Evolutionary conservation across 257 asterid genomes (phyloP).

Genomic region (Solanum chiquidenum): DNA sequence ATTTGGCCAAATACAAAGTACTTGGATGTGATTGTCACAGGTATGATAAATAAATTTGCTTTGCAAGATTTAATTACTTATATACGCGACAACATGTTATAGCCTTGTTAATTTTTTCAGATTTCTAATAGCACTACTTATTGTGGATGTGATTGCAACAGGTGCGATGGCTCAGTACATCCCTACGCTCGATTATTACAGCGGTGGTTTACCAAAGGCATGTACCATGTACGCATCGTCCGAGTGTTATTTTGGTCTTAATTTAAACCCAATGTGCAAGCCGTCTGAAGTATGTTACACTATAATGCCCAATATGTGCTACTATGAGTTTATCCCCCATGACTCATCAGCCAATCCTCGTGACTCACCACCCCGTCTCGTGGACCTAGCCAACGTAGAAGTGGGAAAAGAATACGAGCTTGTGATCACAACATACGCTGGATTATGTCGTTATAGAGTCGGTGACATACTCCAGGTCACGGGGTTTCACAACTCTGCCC

Average conservation of each 20-base stretch:
- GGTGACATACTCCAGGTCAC: constrained; percentile 74
- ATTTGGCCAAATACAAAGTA: constrained; percentile 77
- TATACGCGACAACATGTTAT: background rate
- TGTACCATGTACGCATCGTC: constrained; percentile 89
- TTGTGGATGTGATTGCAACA: constrained; percentile 4
- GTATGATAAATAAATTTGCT: background rate
- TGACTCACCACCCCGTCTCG: constrained; percentile 31
- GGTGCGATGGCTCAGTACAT: constrained; percentile 92
- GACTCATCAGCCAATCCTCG: constrained; percentile 23
- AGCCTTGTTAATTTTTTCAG: background rate
- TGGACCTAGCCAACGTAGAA: constrained; percentile 54
- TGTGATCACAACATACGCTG: constrained; percentile 58
- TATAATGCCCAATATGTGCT: constrained; percentile 92
- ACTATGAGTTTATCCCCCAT: constrained; percentile 65
- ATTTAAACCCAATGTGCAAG: constrained; percentile 47
- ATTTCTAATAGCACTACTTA: background rate
- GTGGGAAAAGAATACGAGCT: constrained; percentile 69
- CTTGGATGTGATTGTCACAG: constrained; percentile 20
- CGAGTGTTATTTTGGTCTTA: constrained; percentile 74
- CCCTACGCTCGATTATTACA: constrained; percentile 60
- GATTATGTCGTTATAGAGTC: constrained; percentile 66
- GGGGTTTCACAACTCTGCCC: constrained; percentile 55
- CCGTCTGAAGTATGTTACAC: constrained; percentile 63
- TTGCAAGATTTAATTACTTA: background rate
- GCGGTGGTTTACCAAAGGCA: constrained; percentile 63